Conservation (phyloP, 78 protist species). For the Cavenderia fasciculata region DNA sequence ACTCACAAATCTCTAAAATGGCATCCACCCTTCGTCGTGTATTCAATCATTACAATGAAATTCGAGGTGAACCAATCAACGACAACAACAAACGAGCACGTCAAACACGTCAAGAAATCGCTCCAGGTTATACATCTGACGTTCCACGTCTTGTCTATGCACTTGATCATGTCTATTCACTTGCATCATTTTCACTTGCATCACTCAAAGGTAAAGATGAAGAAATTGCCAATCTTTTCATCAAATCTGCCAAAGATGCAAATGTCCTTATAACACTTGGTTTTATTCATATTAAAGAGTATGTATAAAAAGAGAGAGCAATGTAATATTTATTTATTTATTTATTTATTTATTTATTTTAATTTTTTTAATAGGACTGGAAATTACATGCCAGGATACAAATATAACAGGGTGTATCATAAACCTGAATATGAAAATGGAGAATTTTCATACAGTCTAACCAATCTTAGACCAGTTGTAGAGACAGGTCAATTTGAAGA, state of each 20-base stretch:
- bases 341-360: too few species aligned
- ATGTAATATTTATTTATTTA: too few species aligned
- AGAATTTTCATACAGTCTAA: neutral
- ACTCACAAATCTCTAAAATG: neutral
- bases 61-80: too few species aligned
- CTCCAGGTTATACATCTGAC: neutral
- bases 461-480: neutral
- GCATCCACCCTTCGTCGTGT: neutral
- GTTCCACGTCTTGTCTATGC: neutral
- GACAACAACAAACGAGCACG: too few species aligned
- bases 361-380: too few species aligned
- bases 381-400: too few species aligned
- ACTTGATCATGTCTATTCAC: neutral
- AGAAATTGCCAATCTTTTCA: neutral
- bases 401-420: too few species aligned
- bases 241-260: neutral
- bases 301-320: too few species aligned
- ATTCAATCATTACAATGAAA: neutral
- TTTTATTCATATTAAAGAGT: neutral
- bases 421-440: neutral
- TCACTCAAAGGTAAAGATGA: conserved; percentile 8
- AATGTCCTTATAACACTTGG: neutral
- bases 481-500: neutral
- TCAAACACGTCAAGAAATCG: too few species aligned
- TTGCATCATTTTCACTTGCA: neutral